Evolutionary conservation across 495 filamentous ascomycete species (phyloP), one percentile per base, ranked within the genome.

Genomic region (Xylaria intraflava): DNA sequence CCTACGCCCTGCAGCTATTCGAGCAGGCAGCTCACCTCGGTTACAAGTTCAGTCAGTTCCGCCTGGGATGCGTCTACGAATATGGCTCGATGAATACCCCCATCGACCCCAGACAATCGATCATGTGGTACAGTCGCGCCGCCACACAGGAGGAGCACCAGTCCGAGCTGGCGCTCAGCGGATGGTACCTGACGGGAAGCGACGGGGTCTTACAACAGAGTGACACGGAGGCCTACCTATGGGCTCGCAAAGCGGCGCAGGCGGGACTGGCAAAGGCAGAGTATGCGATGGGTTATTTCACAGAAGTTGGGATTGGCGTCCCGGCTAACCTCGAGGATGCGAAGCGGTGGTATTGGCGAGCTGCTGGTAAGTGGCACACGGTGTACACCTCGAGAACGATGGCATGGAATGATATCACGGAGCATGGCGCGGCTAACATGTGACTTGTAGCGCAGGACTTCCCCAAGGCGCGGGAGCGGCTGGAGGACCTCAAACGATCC

Each of bases 251-350:
- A 67, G 91, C 93, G 9, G 92, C 93, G 1, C 78, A 82, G 41
- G 83, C 87, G 10, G 89, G 90, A 6, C 70, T 96, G 30, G 80
- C 85, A 4, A 97, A 97, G 75, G 93, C 92, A 0, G 87, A 96
- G 69, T 96, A 95, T 75, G 93, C 93, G 0, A 91, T 98, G 89
- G 93, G 93, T 2, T 96, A 96, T 67, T 97, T 93, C 59, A 95
- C 90, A 0, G 93, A 98, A 69, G 86, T 90, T 27, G 93, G 93
- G 0, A 96, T 98, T 57, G 93, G 93, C n/a, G 82, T 86, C 46
- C 76, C 83, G 24, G 81, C 86, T 3, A 90, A 90, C 65, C 54
- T 96, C 57, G 93, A 98, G 61, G 93, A 96, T 72, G 93, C 92
- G 17, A 95, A 96, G 74, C 80, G 89, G 61, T 98, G 93, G 93